These are phyloP conservation scores for Thielaviopsis populi DNA, from an alignment of 2,329 filamentous ascomycete species.

Conservation along the genomic window DNA sequence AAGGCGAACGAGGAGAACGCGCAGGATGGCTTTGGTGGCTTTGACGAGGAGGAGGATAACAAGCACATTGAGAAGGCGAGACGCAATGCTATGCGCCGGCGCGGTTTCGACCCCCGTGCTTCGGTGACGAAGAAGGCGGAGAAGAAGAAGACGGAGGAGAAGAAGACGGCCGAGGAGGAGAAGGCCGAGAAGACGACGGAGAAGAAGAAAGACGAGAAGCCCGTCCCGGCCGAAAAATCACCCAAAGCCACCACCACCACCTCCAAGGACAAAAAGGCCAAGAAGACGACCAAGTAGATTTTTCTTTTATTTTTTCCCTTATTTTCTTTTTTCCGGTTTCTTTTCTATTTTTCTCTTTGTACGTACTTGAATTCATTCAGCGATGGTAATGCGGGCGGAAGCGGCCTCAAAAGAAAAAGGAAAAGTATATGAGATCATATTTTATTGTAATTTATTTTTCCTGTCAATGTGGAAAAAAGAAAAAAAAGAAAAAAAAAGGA, in stretches of 20 bases:
- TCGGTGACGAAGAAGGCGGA: slow-evolving; percentile 22
- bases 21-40: slow-evolving; percentile 51
- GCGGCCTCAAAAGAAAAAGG: slow-evolving; percentile 19
- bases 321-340: neutral
- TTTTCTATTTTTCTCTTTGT: neutral
- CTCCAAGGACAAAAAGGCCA: slow-evolving; percentile 18
- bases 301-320: neutral
- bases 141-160: slow-evolving; percentile 17
- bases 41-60: slow-evolving; percentile 58
- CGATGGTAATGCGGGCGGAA: slow-evolving; percentile 14
- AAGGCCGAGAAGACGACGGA: slow-evolving; percentile 14
- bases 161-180: neutral
- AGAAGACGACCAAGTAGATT: slow-evolving; percentile 15
- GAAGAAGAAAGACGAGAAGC: slow-evolving; percentile 14
- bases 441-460: neutral
- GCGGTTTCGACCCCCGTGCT: slow-evolving; percentile 54
- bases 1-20: slow-evolving; percentile 16
- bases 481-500: no score
- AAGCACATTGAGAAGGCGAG: slow-evolving; percentile 59
- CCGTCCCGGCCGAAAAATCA: slow-evolving; percentile 16
- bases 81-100: slow-evolving; percentile 56
- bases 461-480: no score
- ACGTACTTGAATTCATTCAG: slow-evolving; percentile 10
- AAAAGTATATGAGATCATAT: neutral
- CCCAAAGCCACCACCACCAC: slow-evolving; percentile 12